Conservation (phyloP, 2,329 filamentous ascomycete species). For the Lasiodiplodia sp. region DNA sequence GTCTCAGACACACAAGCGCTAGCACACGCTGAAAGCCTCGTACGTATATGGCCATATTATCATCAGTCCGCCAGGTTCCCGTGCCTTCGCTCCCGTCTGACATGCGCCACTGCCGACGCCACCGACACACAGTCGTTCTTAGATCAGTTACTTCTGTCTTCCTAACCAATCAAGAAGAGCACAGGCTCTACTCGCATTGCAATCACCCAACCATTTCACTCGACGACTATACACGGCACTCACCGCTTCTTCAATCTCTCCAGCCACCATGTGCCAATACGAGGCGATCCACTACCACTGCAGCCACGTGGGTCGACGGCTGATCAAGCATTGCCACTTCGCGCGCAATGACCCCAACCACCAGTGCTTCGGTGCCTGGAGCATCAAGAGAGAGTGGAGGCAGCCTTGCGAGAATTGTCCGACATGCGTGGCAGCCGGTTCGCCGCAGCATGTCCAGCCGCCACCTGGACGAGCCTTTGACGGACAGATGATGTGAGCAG, state of each 20-base stretch:
- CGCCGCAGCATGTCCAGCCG: constrained; percentile 29
- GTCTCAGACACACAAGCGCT: constrained; percentile 18
- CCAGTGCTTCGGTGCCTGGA: constrained; percentile 72
- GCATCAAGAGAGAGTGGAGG: constrained; percentile 66
- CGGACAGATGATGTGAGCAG: constrained; percentile 12
- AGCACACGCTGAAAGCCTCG: constrained; percentile 13
- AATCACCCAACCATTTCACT: background rate
- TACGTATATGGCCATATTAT: constrained; percentile 19
- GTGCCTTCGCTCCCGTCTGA: constrained; percentile 18
- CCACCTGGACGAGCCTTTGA: constrained; percentile 6
- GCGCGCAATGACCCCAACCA: constrained; percentile 76
- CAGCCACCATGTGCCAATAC: constrained; percentile 66
- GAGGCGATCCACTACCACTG: constrained; percentile 74
- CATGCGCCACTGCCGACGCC: constrained; percentile 16
- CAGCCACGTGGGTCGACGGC: constrained; percentile 64
- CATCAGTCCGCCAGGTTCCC: background rate
- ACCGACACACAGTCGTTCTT: constrained; percentile 13
- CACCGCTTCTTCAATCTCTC: background rate
- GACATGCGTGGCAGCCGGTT: constrained; percentile 48
- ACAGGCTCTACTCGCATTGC: background rate
- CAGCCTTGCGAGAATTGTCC: constrained; percentile 63
- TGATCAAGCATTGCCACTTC: constrained; percentile 76
- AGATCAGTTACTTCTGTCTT: background rate
- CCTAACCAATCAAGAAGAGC: constrained; percentile 1
- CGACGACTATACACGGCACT: background rate